Conservation (phyloP, 2,329 filamentous ascomycete genomes). For the Colletotrichum agaves region DNA sequence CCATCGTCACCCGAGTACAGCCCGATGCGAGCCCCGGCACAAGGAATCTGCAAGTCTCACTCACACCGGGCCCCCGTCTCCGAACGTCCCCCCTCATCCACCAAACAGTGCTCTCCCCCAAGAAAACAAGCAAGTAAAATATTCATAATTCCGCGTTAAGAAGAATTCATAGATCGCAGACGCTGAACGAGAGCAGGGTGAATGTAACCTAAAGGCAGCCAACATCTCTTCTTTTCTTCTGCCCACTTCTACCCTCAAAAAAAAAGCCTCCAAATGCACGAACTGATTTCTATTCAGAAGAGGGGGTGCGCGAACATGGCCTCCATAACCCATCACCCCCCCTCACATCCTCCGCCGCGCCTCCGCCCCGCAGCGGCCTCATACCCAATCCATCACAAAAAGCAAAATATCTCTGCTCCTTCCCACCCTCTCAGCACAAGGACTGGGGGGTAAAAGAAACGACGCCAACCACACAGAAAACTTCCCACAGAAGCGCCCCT, state of each 20-base stretch:
- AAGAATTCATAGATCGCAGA: background rate
- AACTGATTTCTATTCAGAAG: background rate
- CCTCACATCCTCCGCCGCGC: background rate
- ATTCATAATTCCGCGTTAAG: background rate
- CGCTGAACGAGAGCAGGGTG: background rate
- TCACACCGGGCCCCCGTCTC: background rate
- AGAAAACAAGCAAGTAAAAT: background rate
- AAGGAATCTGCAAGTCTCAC: constrained; percentile 12
- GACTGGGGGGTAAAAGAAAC: background rate
- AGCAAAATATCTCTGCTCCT: constrained; percentile 7
- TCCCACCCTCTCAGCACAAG: background rate
- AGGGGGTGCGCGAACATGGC: background rate
- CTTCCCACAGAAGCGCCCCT: constrained; percentile 1
- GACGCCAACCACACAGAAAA: constrained; percentile 17
- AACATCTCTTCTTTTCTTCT: background rate
- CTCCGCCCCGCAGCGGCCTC: constrained; percentile 18
- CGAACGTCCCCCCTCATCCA: background rate
- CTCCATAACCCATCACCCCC: background rate
- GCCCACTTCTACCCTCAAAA: background rate
- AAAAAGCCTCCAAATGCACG: background rate
- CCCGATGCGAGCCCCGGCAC: background rate
- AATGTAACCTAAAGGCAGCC: background rate
- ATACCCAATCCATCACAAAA: constrained; percentile 13
- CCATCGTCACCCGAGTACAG: background rate
- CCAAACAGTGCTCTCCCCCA: background rate